Base-by-base conservation (phyloP, 371 early-diverging fungal genomes). In the Lichtheimia ornata region DNA sequence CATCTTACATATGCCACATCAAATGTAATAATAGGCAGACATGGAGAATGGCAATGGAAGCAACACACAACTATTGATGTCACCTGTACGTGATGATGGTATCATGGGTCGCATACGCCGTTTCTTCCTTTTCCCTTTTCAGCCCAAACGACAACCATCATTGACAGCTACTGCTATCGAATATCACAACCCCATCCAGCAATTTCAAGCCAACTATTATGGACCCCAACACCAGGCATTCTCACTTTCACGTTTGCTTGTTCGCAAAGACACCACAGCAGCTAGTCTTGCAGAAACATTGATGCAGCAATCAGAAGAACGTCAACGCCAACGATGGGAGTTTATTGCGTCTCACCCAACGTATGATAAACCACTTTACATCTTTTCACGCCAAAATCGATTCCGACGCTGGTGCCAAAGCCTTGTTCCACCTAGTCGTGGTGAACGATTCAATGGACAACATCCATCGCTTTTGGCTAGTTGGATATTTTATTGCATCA, bases 271-370 rank as follows among this genome's bases (percentile, higher is more conserved):
- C 9, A 35, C 35, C 4, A 30, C 62, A 25, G 35, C 40, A 20
- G 5, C 18, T 30, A 56, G 17, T 27, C 63, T 68, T 15, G 69
- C 61, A 15, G 80, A 78, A 50, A 69, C 66, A 2, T 59, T 61
- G 0, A 61, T 63, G 17, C 68, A 64, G 15, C 77, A 82, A 30
- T 42, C 72, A 12, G 71, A 76, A 47, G 84, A 81, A 59, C 53
- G 82, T 44, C 69, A 65, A 45, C 85, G 83, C 1, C 54, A 69
- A 1, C 68, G 79, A 25, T 70, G 71, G 41, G 88, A 86, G 49
- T 88, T 88, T 55, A 72, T 85, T 4, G 70, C 70, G 6, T 78
- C 84, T 0, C 86, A 88, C 59, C 88, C 88, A n/a, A 79, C 78
- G 44, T 85, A 86, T 24, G 86, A 85, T 41, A 77, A 78, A 17